Base-by-base conservation (phyloP, 139 green algal species). In the Yamagishiella unicocca region DNA sequence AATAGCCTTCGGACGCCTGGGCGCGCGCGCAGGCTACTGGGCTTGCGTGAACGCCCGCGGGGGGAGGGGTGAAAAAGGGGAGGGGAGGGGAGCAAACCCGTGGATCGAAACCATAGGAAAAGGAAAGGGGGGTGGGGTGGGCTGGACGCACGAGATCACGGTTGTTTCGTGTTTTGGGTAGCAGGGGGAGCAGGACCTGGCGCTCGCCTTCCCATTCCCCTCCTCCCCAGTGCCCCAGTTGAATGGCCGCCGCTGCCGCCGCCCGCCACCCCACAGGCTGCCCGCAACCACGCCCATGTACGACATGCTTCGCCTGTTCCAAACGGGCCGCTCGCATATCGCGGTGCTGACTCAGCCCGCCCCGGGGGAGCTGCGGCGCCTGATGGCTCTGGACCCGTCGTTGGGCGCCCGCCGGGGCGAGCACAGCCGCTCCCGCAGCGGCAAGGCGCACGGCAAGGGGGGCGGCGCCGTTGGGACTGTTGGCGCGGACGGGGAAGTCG, bases 271-370 rank as follows among this genome's bases (percentile, higher is more conserved):
- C 76, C 76, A 2, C 81, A 87, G 81, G 66, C 81, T 87, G 81
- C 81, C 81, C 46, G 81, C 81, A 43, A 87, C 81, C 43, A 87
- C 66, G 17, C 64, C 61, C 67, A 94, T 97, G 90, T 98, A 97
- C 90, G 96, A 98, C 92, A 93, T 98, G 90, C 90, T 98, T n/a
- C 92, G 93, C 79, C 93, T 98, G 29, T 98, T 98, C 90, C 89
- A 97, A 89, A 95, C 92, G 0, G 95, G 96, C 22, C 82, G 89
- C n/a, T 93, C 64, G 45, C 95, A 98, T 90, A 97, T 98, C 91
- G 96, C 93, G 29, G 72, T 98, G 68, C 93, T 98, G 54, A 92
- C 91, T 21, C 82, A 93, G 85, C 93, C 93, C 31, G 43, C 43
- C 31, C 89, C 25, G 67, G 90, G 35, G 71, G 43, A 79, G 37